These are phyloP conservation scores for Corchorus capsularis DNA, from an alignment of 345 rosid genomes.

Conservation along the genomic window DNA sequence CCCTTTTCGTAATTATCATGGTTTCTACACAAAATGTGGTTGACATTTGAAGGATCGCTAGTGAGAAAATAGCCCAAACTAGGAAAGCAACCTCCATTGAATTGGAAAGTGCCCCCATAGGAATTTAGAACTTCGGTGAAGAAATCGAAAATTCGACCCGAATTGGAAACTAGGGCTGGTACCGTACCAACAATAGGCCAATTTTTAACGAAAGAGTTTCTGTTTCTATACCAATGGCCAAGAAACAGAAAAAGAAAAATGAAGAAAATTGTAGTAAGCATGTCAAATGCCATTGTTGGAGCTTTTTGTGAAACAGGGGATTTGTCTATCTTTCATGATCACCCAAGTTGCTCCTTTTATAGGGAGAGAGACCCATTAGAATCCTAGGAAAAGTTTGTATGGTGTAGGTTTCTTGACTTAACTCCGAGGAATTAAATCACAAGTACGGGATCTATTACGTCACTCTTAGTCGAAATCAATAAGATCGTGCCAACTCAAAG, in stretches of 20 bases:
- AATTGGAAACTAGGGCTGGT: slow-evolving; percentile 17
- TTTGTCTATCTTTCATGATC: background rate
- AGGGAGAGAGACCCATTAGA: too few relatives aligned
- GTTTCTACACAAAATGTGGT: slow-evolving; percentile 23
- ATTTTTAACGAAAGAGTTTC: background rate
- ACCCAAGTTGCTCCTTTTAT: too few relatives aligned
- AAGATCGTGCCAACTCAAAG: too few relatives aligned
- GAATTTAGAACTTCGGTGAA: background rate
- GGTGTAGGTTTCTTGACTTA: too few relatives aligned
- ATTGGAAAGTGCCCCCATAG: slow-evolving; percentile 7
- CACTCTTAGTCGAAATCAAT: too few relatives aligned
- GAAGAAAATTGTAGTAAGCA: background rate
- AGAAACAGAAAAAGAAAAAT: background rate
- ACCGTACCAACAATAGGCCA: slow-evolving; percentile 29
- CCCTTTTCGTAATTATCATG: slow-evolving; percentile 28
- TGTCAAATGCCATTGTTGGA: background rate
- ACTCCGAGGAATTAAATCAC: too few relatives aligned
- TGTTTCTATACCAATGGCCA: background rate
- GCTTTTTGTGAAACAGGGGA: background rate
- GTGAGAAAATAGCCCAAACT: slow-evolving; percentile 13
- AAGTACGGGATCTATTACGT: too few relatives aligned
- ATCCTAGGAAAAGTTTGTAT: too few relatives aligned
- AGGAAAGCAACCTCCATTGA: slow-evolving; percentile 30
- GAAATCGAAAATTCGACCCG: slow-evolving; percentile 10
- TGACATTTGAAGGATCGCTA: slow-evolving; percentile 22